These are phyloP conservation scores for Geranium rotundifolium DNA, from an alignment of 345 rosid species.

Conservation along the genomic window DNA sequence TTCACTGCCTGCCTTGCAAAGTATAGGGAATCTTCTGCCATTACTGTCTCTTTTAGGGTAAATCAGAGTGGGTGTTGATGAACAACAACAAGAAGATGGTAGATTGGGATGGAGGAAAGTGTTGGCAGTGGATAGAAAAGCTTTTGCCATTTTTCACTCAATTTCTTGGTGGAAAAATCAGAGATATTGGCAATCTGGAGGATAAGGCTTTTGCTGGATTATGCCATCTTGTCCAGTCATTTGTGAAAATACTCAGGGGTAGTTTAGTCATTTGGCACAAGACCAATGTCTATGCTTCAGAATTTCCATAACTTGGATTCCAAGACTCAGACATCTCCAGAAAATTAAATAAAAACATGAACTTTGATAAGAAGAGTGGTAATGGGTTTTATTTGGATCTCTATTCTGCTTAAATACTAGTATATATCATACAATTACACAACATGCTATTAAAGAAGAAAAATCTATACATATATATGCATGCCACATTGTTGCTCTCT, in stretches of 20 bases:
- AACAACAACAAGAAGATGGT: not conserved
- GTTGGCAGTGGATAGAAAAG: constrained; percentile 40
- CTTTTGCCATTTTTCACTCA: constrained; percentile 29
- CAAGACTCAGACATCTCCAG: too few species aligned
- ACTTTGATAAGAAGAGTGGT: too few species aligned
- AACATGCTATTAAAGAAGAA: too few species aligned
- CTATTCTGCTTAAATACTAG: too few species aligned
- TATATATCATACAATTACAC: too few species aligned
- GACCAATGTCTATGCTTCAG: too few species aligned
- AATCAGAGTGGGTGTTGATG: constrained; percentile 9
- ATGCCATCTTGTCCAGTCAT: constrained; percentile 28
- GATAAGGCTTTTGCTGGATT: constrained; percentile 39
- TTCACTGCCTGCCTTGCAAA: constrained; percentile 34
- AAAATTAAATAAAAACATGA: too few species aligned
- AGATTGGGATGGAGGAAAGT: constrained; percentile 22
- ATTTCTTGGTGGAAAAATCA: constrained; percentile 20
- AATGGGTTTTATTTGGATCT: too few species aligned
- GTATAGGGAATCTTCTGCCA: constrained; percentile 12
- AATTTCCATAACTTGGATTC: too few species aligned
- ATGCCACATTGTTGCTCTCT: too few species aligned
- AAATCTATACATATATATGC: too few species aligned
- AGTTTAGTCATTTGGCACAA: constrained; percentile 11
- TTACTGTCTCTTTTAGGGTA: too few species aligned
- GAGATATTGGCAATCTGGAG: constrained; percentile 18
- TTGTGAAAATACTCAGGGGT: constrained; percentile 10